phyloP scores from a whole-genome alignment of 164 flowering plant species.

The Aristolochia californica region DNA sequence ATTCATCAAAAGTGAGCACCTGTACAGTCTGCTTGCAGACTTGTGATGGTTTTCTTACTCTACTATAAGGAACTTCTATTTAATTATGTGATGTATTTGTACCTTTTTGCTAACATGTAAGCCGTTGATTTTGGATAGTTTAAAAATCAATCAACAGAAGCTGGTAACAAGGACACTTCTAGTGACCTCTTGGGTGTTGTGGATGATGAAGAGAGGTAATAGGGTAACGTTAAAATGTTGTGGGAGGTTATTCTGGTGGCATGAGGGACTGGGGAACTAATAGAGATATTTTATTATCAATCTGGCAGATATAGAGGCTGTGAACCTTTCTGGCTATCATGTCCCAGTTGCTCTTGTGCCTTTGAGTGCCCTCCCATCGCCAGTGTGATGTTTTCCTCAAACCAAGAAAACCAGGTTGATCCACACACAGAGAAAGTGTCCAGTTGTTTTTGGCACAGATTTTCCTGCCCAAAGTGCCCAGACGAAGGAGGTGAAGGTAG shows the following conservation, averaged over 20 bases:
- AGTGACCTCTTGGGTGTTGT: conserved; percentile 34
- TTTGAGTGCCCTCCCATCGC: conserved; percentile 70
- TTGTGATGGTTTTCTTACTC: not conserved
- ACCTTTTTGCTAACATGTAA: not conserved
- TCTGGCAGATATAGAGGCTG: conserved; percentile 70
- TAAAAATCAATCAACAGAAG: conserved; percentile 50
- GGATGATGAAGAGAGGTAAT: conserved; percentile 81
- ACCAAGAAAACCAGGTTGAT: conserved; percentile 19
- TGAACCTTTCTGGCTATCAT: conserved; percentile 66
- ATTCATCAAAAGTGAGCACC: conserved; percentile 72
- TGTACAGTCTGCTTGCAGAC: not conserved
- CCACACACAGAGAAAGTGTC: conserved; percentile 23
- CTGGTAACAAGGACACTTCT: conserved; percentile 37
- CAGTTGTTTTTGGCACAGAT: conserved; percentile 43
- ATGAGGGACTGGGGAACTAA: not conserved
- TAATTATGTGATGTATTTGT: not conserved
- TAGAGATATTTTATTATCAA: conserved; percentile 2
- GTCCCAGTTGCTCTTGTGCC: conserved; percentile 74
- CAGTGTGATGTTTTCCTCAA: conserved; percentile 31
- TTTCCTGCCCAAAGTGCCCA: conserved; percentile 77
- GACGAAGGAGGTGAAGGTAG: conserved; percentile 48
- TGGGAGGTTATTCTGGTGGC: not conserved
- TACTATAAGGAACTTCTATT: not conserved
- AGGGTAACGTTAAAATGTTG: not conserved
- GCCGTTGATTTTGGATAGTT: conserved; percentile 30